These are phyloP conservation scores for Tylopilus orsonianus DNA, from an alignment of 1,284 basidiomycete genomes.

Conservation along the genomic window DNA sequence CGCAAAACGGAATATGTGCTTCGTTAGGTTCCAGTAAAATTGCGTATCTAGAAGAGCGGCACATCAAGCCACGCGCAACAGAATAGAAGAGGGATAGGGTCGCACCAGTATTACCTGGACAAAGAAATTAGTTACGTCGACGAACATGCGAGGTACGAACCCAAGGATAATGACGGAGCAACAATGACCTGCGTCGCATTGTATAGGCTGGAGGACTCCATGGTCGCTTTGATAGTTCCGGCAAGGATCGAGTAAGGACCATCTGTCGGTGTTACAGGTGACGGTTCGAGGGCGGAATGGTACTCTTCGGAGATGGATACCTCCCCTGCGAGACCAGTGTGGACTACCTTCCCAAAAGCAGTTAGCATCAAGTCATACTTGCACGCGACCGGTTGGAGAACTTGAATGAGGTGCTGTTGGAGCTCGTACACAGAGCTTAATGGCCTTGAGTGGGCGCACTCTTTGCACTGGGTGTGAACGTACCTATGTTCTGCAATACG, in stretches of 20 bases:
- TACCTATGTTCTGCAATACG: conserved; percentile 45
- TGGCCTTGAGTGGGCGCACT: background rate
- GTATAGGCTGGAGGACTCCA: conserved; percentile 33
- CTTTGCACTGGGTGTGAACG: conserved; percentile 1
- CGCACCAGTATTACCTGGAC: conserved; percentile 21
- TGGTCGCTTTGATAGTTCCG: conserved; percentile 48
- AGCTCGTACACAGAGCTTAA: conserved; percentile 38
- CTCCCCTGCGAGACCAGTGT: conserved; percentile 30
- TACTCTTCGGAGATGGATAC: conserved; percentile 39
- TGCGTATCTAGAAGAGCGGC: conserved; percentile 36
- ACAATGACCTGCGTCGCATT: conserved; percentile 15
- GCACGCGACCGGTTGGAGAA: conserved; percentile 37
- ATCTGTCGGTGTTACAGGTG: conserved; percentile 51
- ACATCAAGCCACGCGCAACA: background rate
- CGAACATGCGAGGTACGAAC: conserved; percentile 4
- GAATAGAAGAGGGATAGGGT: too few species aligned
- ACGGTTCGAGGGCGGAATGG: conserved; percentile 49
- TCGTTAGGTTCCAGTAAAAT: conserved; percentile 44
- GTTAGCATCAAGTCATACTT: conserved; percentile 41
- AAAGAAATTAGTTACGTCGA: background rate
- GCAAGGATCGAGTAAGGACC: conserved; percentile 47
- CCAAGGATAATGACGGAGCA: conserved; percentile 11
- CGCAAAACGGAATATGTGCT: conserved; percentile 47
- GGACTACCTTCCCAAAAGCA: conserved; percentile 39
- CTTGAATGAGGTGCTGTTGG: conserved; percentile 32